phyloP scores from a whole-genome alignment of 2,329 filamentous ascomycete species.

The Emergomyces pasteurianus region DNA sequence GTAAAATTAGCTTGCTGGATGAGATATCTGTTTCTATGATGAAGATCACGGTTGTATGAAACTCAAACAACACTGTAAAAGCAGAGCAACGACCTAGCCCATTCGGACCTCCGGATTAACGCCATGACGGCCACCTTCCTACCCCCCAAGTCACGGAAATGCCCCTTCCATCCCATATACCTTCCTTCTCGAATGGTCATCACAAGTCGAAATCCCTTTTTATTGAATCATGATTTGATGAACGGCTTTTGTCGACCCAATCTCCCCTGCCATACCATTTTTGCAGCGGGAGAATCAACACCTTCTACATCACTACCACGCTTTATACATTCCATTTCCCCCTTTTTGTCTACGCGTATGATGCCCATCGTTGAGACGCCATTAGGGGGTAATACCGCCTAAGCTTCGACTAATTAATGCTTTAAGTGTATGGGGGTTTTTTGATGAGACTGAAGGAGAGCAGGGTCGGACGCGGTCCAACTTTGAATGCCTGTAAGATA shows the following conservation, averaged over 20 bases:
- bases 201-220: neutral
- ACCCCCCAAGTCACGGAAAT: neutral
- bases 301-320: neutral
- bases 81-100: neutral
- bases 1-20: slow-evolving; percentile 6
- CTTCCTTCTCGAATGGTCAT: neutral
- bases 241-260: neutral
- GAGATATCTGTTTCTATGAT: neutral
- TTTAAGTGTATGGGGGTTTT: too few relatives aligned
- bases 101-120: neutral
- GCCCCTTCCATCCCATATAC: neutral
- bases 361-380: neutral
- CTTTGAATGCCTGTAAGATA: neutral
- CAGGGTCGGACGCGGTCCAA: neutral
- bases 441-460: neutral
- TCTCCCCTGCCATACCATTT: neutral
- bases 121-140: neutral
- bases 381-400: neutral
- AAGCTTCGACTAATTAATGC: neutral
- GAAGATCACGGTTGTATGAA: neutral
- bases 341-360: neutral
- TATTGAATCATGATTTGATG: neutral
- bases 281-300: neutral
- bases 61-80: neutral
- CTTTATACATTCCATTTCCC: neutral